Evolutionary conservation across 2,329 filamentous ascomycete genomes (phyloP).

Genomic region (Acrocalymma vagum): DNA sequence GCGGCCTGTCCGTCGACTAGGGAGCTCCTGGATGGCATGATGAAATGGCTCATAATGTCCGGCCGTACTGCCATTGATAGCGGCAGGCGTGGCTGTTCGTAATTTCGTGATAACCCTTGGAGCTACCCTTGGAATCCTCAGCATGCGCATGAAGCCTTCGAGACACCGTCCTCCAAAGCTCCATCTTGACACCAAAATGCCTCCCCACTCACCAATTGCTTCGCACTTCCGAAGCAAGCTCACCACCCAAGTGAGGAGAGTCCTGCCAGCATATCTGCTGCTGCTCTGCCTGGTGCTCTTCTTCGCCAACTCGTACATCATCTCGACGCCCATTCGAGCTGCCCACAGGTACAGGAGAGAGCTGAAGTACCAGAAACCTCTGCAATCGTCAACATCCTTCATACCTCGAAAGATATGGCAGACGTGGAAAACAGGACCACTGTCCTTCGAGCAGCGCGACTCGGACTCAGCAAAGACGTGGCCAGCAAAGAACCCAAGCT

Average conservation of each 20-base stretch:
- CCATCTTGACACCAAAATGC: slow-evolving; percentile 40
- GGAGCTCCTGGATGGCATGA: slow-evolving; percentile 15
- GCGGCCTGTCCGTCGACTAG: slow-evolving; percentile 14
- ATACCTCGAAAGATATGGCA: slow-evolving; percentile 79
- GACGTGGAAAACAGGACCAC: slow-evolving; percentile 75
- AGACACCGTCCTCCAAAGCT: slow-evolving; percentile 44
- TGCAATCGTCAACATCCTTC: slow-evolving; percentile 30
- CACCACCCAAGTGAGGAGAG: slow-evolving; percentile 43
- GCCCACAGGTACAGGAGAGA: slow-evolving; percentile 44
- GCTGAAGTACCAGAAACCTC: slow-evolving; percentile 42
- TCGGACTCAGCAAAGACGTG: slow-evolving; percentile 69
- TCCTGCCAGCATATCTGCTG: slow-evolving; percentile 42
- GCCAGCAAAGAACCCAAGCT: slow-evolving; percentile 70
- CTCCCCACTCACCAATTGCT: slow-evolving; percentile 40
- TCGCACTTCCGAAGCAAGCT: slow-evolving; percentile 42
- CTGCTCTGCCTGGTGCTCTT: slow-evolving; percentile 40
- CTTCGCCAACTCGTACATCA: slow-evolving; percentile 42
- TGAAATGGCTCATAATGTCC: slow-evolving; percentile 18
- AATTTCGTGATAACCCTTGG: slow-evolving; percentile 38
- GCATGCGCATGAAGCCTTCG: slow-evolving; percentile 42
- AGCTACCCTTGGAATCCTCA: no score
- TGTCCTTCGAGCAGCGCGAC: slow-evolving; percentile 72
- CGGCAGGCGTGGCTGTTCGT: slow-evolving; percentile 19
- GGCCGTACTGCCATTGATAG: slow-evolving; percentile 18
- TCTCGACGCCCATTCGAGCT: slow-evolving; percentile 42